A percentile compares a stretch with the other conserved stretches of the same genome.
phyloP scores from a whole-genome alignment of 805 yeast species.

The Lipomyces oligophaga region DNA sequence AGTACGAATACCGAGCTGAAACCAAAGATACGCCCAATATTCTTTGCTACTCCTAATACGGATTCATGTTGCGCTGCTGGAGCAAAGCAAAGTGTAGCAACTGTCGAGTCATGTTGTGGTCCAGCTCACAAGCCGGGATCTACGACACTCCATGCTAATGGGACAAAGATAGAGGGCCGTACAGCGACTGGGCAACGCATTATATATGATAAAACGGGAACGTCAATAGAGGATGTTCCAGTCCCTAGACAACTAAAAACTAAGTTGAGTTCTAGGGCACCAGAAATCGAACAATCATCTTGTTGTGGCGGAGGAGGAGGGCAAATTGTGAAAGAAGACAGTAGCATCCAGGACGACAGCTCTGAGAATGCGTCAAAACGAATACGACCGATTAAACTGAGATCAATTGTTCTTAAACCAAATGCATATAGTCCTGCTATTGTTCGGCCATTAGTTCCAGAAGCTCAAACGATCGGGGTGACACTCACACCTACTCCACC shows the following conservation, averaged over 20 bases:
- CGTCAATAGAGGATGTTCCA: background rate
- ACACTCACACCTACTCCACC: background rate
- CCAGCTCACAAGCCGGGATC: too few species aligned
- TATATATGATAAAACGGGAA: background rate
- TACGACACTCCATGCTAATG: too few species aligned
- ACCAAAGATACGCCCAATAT: too few species aligned
- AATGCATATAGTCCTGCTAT: conserved; percentile 15
- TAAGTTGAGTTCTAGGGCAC: background rate
- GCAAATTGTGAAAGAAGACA: too few species aligned
- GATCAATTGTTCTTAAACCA: conserved; percentile 18
- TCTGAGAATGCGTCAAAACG: background rate
- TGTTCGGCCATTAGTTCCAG: conserved; percentile 3
- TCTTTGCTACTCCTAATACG: too few species aligned
- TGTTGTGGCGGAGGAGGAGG: conserved; percentile 1
- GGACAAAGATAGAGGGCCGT: too few species aligned
- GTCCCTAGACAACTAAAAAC: background rate
- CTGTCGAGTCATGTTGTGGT: too few species aligned
- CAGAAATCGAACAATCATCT: background rate
- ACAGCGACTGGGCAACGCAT: background rate
- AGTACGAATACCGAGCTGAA: background rate
- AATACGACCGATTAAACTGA: conserved; percentile 14
- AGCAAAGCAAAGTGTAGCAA: too few species aligned
- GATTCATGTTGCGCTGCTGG: too few species aligned
- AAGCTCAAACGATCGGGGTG: background rate
- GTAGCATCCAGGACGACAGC: background rate